Evolutionary conservation across 345 rosid genomes (phyloP).

Genomic region (Gossypium mustelinum): DNA sequence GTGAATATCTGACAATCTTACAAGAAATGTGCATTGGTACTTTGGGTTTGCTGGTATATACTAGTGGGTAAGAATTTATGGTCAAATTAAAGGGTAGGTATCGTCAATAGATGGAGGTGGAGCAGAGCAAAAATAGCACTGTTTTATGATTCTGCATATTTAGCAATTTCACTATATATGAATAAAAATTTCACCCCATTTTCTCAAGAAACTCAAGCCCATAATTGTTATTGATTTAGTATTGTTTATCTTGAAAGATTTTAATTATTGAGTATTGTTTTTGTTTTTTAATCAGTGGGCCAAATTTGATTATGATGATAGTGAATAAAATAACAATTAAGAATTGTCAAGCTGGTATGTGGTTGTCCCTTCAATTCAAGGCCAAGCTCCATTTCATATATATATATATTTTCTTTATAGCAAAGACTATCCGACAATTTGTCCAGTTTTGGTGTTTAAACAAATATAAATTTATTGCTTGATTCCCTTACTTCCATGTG

Average conservation of each 20-base stretch:
- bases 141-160: not conserved
- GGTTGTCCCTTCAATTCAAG: slow-evolving; percentile 19
- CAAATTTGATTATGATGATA: not conserved
- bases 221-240: not conserved
- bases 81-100: not conserved
- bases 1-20: not conserved
- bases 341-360: slow-evolving; percentile 7
- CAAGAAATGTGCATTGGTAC: not conserved
- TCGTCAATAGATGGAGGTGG: not conserved
- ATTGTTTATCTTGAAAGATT: not conserved
- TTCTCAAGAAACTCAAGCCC: not conserved
- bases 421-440: slow-evolving; percentile 27
- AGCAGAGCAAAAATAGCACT: slow-evolving; percentile 2
- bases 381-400: slow-evolving; percentile 20
- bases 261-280: not conserved
- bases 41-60: not conserved
- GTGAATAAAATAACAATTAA: not conserved
- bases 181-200: not conserved
- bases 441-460: slow-evolving; percentile 32
- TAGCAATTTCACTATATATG: not conserved
- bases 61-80: not conserved
- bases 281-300: not conserved
- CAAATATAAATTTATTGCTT: slow-evolving; percentile 10
- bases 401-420: slow-evolving; percentile 17
- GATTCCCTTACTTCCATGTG: slow-evolving; percentile 37